A percentile compares a stretch with the other conserved stretches of the same genome.
Conservation (phyloP, 768 basidiomycete species). For the Tricholoma bakamatsutake region DNA sequence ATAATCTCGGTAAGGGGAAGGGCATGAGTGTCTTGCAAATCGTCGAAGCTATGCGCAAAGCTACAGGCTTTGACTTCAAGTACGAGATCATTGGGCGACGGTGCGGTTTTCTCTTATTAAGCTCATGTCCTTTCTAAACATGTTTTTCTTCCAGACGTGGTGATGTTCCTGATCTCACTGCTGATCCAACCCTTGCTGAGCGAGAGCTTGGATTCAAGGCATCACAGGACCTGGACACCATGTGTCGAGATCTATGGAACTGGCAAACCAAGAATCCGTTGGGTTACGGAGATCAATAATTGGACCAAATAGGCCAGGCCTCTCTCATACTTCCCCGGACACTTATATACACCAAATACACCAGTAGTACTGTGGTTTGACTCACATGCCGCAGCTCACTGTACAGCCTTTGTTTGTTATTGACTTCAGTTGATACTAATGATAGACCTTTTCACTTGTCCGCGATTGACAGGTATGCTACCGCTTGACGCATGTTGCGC, state of each 20-base stretch:
- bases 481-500: not conserved
- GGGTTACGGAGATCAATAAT: constrained; percentile 46
- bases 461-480: not conserved
- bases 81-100: constrained; percentile 87
- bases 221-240: constrained; percentile 71
- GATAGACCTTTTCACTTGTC: not conserved
- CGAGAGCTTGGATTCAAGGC: constrained; percentile 93
- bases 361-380: not conserved
- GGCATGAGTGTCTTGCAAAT: constrained; percentile 94
- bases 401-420: not conserved
- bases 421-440: not conserved
- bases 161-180: constrained; percentile 95
- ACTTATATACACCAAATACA: not conserved
- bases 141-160: constrained; percentile 56
- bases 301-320: not conserved
- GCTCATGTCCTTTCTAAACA: not conserved
- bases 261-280: constrained; percentile 93
- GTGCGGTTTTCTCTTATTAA: constrained; percentile 37
- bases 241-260: constrained; percentile 98
- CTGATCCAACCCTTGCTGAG: constrained; percentile 87
- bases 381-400: not conserved
- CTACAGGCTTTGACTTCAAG: constrained; percentile 83
- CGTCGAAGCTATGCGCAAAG: constrained; percentile 89
- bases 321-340: not conserved
- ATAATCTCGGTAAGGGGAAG: constrained; percentile 92